phyloP scores from a whole-genome alignment of 2,329 filamentous ascomycete genomes.

The Alternaria sp. region DNA sequence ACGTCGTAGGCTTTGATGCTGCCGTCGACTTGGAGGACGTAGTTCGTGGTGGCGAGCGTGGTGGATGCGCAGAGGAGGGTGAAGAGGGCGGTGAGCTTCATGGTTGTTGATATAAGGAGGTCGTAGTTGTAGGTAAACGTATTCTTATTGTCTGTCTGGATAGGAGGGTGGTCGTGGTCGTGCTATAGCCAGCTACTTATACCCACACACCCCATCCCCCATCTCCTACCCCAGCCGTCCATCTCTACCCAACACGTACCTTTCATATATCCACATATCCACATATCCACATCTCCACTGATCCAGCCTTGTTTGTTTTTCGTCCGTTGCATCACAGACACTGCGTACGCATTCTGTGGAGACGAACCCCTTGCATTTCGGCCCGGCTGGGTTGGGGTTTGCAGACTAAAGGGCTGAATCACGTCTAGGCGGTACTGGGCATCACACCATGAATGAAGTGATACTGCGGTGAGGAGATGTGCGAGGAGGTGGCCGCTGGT shows the following conservation, averaged over 20 bases:
- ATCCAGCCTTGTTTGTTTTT: neutral
- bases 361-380: neutral
- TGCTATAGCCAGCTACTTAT: neutral
- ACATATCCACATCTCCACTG: neutral
- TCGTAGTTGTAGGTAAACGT: neutral
- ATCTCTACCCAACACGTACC: neutral
- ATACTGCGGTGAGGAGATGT: neutral
- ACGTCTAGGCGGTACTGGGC: neutral
- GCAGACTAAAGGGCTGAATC: neutral
- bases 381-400: neutral
- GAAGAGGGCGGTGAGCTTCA: neutral
- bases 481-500: neutral
- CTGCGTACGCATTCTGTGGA: neutral
- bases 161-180: neutral
- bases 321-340: neutral
- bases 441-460: neutral
- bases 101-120: neutral
- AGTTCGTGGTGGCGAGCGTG: neutral
- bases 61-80: neutral
- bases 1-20: neutral
- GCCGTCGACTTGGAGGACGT: neutral
- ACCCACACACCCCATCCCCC: neutral
- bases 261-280: neutral
- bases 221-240: neutral
- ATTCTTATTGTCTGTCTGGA: neutral